A percentile compares a stretch with the other conserved stretches of the same genome.
These are phyloP conservation scores for Vitis labrusca DNA, from an alignment of 164 flowering plant species.

Conservation along the genomic window DNA sequence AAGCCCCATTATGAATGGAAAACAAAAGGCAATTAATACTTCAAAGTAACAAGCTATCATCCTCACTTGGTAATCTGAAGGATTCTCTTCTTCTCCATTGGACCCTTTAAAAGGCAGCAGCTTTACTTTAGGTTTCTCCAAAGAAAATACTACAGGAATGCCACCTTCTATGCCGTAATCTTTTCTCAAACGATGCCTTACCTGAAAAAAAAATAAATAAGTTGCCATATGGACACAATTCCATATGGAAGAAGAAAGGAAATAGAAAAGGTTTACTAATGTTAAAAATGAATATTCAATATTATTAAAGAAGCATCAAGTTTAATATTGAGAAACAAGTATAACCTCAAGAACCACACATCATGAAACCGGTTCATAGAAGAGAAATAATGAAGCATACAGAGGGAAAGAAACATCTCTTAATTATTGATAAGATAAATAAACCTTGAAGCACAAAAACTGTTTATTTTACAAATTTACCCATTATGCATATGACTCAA, in stretches of 20 bases:
- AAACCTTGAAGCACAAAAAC: too few species aligned
- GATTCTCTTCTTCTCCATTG: slow-evolving; percentile 83
- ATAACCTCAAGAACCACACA: too few species aligned
- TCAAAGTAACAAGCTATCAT: slow-evolving; percentile 3
- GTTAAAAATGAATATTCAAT: too few species aligned
- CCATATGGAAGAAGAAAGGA: neutral
- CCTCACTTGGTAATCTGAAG: slow-evolving; percentile 89
- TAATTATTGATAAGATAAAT: too few species aligned
- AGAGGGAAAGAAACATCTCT: too few species aligned
- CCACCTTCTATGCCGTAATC: slow-evolving; percentile 94
- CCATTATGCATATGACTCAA: too few species aligned
- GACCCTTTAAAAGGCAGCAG: slow-evolving; percentile 90
- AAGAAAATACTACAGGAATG: slow-evolving; percentile 88
- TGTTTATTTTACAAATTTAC: too few species aligned
- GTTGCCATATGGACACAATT: neutral
- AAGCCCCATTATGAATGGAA: too few species aligned
- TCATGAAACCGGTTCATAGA: too few species aligned
- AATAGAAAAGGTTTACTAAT: neutral
- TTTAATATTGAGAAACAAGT: too few species aligned
- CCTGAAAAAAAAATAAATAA: slow-evolving; percentile 40
- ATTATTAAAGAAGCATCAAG: too few species aligned
- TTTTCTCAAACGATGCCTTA: slow-evolving; percentile 74
- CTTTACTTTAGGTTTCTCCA: slow-evolving; percentile 93
- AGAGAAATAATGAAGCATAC: too few species aligned
- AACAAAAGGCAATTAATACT: neutral